Evolutionary conservation across 805 yeast species (phyloP).

Genomic region (Torulaspora quercuum): DNA sequence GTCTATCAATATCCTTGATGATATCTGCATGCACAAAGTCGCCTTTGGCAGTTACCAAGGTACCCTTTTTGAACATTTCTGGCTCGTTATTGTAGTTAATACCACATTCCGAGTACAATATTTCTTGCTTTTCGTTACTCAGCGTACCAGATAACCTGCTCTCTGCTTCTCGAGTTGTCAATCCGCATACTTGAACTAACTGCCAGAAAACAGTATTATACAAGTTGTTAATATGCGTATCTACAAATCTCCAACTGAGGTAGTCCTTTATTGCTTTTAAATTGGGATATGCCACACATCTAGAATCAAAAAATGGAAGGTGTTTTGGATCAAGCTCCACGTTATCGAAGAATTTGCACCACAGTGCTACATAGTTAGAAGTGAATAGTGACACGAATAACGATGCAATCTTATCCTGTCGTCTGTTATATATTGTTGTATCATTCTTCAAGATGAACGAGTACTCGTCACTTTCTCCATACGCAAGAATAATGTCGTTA

Average conservation of each 20-base stretch:
- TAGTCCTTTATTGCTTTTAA: conserved; percentile 64
- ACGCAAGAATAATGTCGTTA: conserved; percentile 72
- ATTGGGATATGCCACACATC: conserved; percentile 84
- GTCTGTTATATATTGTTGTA: conserved; percentile 72
- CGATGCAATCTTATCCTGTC: conserved; percentile 74
- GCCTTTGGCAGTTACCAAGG: conserved; percentile 52
- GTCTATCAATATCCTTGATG: conserved; percentile 37
- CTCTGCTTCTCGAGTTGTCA: conserved; percentile 81
- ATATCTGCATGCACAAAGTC: conserved; percentile 42
- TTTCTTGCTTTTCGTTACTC: conserved; percentile 83
- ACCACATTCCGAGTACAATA: conserved; percentile 69
- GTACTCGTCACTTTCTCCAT: conserved; percentile 95
- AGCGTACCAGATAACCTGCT: conserved; percentile 69
- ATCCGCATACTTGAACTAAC: conserved; percentile 62
- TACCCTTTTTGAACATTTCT: conserved; percentile 83
- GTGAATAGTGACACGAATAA: conserved; percentile 81
- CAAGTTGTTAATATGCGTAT: conserved; percentile 90
- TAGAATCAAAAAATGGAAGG: conserved; percentile 85
- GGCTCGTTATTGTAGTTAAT: conserved; percentile 90
- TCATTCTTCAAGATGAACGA: conserved; percentile 67
- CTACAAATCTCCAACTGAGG: conserved; percentile 92
- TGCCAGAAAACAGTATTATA: conserved; percentile 94
- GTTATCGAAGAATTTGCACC: conserved; percentile 59
- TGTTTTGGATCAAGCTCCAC: conserved; percentile 46
- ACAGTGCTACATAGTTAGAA: conserved; percentile 64